phyloP scores from a whole-genome alignment of 306 rosid species.

The Cucurbita argyrosperma region DNA sequence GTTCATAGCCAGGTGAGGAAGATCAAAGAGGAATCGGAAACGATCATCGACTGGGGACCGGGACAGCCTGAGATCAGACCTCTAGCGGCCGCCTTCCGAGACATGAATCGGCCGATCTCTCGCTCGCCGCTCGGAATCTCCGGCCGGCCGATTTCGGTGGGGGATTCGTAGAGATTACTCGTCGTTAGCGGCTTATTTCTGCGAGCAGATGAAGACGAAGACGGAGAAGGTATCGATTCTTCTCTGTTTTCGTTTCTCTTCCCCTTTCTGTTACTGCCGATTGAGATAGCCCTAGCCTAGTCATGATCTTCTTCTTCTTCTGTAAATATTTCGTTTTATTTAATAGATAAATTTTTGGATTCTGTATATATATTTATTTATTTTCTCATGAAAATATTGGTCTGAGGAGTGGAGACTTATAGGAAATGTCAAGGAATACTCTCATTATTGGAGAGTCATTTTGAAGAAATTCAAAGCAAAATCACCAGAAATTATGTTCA shows the following conservation, averaged over 20 bases:
- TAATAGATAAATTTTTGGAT: neutral
- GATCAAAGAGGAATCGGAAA: slow-evolving; percentile 71
- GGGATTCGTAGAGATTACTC: slow-evolving; percentile 18
- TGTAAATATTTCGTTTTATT: neutral
- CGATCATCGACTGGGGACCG: slow-evolving; percentile 33
- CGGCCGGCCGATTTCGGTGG: slow-evolving; percentile 35
- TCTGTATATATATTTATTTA: neutral
- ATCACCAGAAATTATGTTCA: too few species aligned
- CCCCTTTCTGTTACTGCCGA: neutral
- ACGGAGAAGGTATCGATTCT: neutral
- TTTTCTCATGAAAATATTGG: neutral
- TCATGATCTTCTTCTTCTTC: neutral
- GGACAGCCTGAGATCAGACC: slow-evolving; percentile 45
- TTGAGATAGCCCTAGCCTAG: neutral
- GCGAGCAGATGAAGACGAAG: neutral
- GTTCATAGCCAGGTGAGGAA: slow-evolving; percentile 65
- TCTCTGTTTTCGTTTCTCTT: neutral
- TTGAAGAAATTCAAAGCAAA: too few species aligned
- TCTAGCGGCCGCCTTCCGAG: slow-evolving; percentile 17
- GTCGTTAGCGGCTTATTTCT: neutral
- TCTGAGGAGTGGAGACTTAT: too few species aligned
- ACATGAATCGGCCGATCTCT: slow-evolving; percentile 37
- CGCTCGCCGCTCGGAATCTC: slow-evolving; percentile 74
- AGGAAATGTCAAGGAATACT: too few species aligned
- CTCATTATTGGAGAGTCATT: too few species aligned